A percentile compares a stretch with the other conserved stretches of the same genome.
Conservation (phyloP, 352 stramenopile species). For the Phytophthora hybrid region DNA sequence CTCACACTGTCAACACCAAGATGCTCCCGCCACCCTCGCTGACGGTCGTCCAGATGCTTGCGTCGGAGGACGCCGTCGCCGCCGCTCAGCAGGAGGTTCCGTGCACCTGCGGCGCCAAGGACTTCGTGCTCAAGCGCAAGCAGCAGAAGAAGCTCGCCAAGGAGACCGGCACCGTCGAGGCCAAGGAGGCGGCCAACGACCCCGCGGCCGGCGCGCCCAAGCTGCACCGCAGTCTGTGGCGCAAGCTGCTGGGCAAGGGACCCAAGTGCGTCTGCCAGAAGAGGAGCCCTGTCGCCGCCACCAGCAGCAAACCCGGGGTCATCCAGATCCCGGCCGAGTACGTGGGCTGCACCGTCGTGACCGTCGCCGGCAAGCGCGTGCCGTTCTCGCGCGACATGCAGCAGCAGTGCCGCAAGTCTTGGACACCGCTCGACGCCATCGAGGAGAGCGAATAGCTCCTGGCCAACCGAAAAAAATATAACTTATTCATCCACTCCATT, state of each 20-base stretch:
- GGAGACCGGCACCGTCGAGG: slow-evolving; percentile 15
- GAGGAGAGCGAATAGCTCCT: slow-evolving; percentile 44
- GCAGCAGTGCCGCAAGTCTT: slow-evolving; percentile 49
- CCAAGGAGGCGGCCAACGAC: slow-evolving; percentile 38
- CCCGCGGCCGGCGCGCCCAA: slow-evolving; percentile 18
- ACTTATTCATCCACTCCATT: slow-evolving; percentile 15
- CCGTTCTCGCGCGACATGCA: slow-evolving; percentile 66
- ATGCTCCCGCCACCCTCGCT: slow-evolving; percentile 37
- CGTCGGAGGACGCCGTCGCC: slow-evolving; percentile 7
- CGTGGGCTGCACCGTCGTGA: slow-evolving; percentile 49
- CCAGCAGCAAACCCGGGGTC: slow-evolving; percentile 19
- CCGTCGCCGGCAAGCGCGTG: slow-evolving; percentile 59
- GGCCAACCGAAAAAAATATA: slow-evolving; percentile 10
- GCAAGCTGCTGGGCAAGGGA: slow-evolving; percentile 60
- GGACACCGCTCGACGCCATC: slow-evolving; percentile 57
- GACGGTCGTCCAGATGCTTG: slow-evolving; percentile 30
- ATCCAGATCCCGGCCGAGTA: slow-evolving; percentile 59
- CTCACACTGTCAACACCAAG: background rate
- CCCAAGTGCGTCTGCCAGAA: slow-evolving; percentile 64
- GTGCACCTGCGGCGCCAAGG: slow-evolving; percentile 51
- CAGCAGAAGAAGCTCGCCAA: slow-evolving; percentile 21
- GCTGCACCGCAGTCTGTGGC: slow-evolving; percentile 63
- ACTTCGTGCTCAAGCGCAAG: slow-evolving; percentile 38
- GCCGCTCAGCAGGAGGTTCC: slow-evolving; percentile 7
- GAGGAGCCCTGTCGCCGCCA: background rate